Base-by-base conservation (phyloP, 192 early-diverging fungal genomes). In the Funneliformis geosporum region DNA sequence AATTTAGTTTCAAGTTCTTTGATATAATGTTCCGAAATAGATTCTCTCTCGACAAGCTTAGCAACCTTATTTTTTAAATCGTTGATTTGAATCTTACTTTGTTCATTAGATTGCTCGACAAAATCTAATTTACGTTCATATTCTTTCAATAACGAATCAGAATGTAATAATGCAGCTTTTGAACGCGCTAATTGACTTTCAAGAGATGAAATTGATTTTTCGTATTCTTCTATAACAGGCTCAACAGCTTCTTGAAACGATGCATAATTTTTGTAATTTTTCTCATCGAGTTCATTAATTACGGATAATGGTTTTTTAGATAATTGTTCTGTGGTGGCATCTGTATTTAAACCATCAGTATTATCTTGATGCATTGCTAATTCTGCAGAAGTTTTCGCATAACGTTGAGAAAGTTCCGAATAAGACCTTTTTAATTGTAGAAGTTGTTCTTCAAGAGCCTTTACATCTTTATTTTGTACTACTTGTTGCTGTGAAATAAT, bases 141-240 rank as follows among this genome's bases (percentile, higher is more conserved):
- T 83, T 91, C 88, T 28, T 86, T 81, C 47, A 90, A 80, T 28
- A 86, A 83, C 38, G 82, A 76, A 23, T 88, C 86, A 28, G 90
- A 87, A 12, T 88, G 89, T 25, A 86, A 89, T 50, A 94, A 50
- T 3, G 89, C 86, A 9, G 90, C 91, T 33, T 85, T 85, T 1
- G 89, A 82, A 72, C 87, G 76, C 11, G 83, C 83, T 43, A 94
- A 80, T 70, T 94, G 87, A 18, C 80, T 84, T 71, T 94, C 92
- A 21, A 94, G 82, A 4, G 81, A 81, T 4, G 89, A 86, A 21
- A 93, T 87, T 62, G 86, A 88, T 67, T 87, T 88, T 80, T 92
- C 91, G 81, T 93, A 92, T 68, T 93, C 93, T 74, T 93, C 89
- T 73, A 94, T 88, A 4, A 93, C 87, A 23, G 91, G 86, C 82